These are phyloP conservation scores for Chytridiales sp. DNA, from an alignment of 371 early-diverging fungal species.

Conservation along the genomic window DNA sequence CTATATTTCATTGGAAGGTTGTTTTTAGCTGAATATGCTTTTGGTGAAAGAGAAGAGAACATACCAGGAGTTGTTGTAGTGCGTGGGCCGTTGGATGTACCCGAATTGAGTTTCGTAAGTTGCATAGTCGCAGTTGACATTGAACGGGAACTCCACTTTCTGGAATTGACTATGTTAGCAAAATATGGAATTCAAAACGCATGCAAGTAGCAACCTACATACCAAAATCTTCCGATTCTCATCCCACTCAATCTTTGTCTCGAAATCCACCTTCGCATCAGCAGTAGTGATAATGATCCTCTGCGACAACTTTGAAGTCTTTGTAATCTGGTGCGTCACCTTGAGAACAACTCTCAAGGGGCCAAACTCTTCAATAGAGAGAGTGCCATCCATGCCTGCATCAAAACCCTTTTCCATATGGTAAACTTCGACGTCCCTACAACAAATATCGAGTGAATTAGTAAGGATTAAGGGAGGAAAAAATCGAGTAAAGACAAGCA, in stretches of 20 bases:
- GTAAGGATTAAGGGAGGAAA: not conserved
- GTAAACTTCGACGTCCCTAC: slow-evolving; percentile 80
- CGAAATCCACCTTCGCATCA: slow-evolving; percentile 79
- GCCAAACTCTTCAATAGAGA: slow-evolving; percentile 65
- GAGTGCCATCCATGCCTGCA: slow-evolving; percentile 34
- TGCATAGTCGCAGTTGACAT: slow-evolving; percentile 78
- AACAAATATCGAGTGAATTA: not conserved
- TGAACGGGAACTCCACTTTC: slow-evolving; percentile 91
- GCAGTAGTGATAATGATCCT: slow-evolving; percentile 69
- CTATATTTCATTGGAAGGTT: slow-evolving; percentile 7
- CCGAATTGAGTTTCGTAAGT: slow-evolving; percentile 97
- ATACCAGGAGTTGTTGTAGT: slow-evolving; percentile 84
- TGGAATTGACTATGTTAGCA: not conserved
- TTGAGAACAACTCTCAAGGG: slow-evolving; percentile 75
- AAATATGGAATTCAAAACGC: not conserved
- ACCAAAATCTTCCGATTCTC: slow-evolving; percentile 81
- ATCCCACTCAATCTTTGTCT: slow-evolving; percentile 83
- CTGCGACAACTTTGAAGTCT: slow-evolving; percentile 68
- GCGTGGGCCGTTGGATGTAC: slow-evolving; percentile 85
- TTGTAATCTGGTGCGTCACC: slow-evolving; percentile 63
- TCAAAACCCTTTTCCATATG: slow-evolving; percentile 78
- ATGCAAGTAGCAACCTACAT: not conserved
- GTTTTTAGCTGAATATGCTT: too few relatives aligned
- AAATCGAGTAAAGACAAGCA: not conserved
- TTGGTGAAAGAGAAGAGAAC: slow-evolving; percentile 14